Percentiles rank a stretch among this genome's conserved stretches.
These are phyloP conservation scores for Lactarius hengduanensis DNA, from an alignment of 768 basidiomycete species.

Conservation along the genomic window DNA sequence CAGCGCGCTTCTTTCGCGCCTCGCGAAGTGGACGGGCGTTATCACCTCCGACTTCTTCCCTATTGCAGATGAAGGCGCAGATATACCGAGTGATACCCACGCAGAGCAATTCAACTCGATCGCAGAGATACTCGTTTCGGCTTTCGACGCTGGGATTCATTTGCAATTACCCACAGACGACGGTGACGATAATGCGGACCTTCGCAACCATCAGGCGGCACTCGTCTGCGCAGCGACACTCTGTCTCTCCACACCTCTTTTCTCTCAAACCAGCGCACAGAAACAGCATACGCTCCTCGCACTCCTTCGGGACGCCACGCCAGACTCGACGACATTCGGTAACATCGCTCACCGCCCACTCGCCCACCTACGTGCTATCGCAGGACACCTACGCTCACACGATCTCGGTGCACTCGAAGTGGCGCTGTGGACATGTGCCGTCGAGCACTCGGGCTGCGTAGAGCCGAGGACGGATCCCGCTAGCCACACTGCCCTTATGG, in stretches of 20 bases:
- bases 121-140: constrained; percentile 17
- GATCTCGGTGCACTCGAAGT: constrained; percentile 8
- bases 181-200: not conserved
- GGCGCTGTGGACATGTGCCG: constrained; percentile 11
- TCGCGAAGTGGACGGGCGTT: constrained; percentile 33
- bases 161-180: not conserved
- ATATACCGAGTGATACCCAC: not conserved
- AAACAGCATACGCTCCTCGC: constrained; percentile 7
- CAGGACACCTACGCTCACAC: constrained; percentile 4
- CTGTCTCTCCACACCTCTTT: constrained; percentile 9
- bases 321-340: constrained; percentile 9
- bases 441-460: constrained; percentile 3
- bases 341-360: constrained; percentile 1
- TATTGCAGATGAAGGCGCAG: constrained; percentile 1
- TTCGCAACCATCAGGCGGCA: constrained; percentile 7
- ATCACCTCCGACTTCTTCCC: constrained; percentile 29
- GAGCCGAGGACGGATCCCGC: not conserved
- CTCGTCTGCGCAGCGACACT: constrained; percentile 13
- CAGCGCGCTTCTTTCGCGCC: constrained; percentile 16
- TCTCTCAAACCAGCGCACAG: not conserved
- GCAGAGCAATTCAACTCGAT: constrained; percentile 11
- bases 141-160: not conserved
- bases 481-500: not conserved
- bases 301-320: constrained; percentile 1
- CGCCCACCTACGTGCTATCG: not conserved